Evolutionary conservation across 805 yeast species (phyloP), one percentile per base, ranked within the genome.

Genomic region (Priceomyces melissophilus): DNA sequence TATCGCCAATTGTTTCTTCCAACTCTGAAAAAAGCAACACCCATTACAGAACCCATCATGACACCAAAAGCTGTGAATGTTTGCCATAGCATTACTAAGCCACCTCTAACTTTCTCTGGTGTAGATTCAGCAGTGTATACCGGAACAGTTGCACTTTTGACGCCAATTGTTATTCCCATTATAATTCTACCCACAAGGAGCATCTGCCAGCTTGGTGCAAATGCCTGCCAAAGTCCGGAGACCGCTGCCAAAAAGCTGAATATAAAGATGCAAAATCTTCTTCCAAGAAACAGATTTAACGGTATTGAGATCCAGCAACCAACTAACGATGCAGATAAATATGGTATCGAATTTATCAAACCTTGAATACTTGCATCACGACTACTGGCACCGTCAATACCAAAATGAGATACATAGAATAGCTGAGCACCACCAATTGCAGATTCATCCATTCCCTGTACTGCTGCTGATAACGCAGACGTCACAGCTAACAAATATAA

Each of bases 381-480:
- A 31, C 39, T 37, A 16, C 35, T 23, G n/a, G 14, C 15, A 23
- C 17, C 28, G 27, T 13, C 16, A 30, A 38, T 31, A 15, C 34
- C 32, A 35, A 37, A 30, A 16, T 35, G 26, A 17, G 36, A 17
- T 10, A 37, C 32, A 38, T 37, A 50, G 31, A 34, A 38, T 17
- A 50, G 33, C 20, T 42, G 46, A 2, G 54, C 54, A 10, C 54
- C 54, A 12, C 49, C 47, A 3, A 50, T 45, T 9, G 45, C 47
- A n/a, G 54, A 50, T 38, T 50, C 52, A 29, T 50, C 54, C 43
- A 40, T 44, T 2, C 54, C 52, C 16, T 29, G 36, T 9, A 29
- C 36, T 6, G 32, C 35, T 8, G 45, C 45, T 2, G 42, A 36
- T n/a, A 36, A 28, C 3, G 39, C 32, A 26, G 32, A 36, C 5